Percentiles rank a stretch among this genome's conserved stretches.
phyloP scores from a whole-genome alignment of 1,284 basidiomycete genomes.

The Irpex sp. region DNA sequence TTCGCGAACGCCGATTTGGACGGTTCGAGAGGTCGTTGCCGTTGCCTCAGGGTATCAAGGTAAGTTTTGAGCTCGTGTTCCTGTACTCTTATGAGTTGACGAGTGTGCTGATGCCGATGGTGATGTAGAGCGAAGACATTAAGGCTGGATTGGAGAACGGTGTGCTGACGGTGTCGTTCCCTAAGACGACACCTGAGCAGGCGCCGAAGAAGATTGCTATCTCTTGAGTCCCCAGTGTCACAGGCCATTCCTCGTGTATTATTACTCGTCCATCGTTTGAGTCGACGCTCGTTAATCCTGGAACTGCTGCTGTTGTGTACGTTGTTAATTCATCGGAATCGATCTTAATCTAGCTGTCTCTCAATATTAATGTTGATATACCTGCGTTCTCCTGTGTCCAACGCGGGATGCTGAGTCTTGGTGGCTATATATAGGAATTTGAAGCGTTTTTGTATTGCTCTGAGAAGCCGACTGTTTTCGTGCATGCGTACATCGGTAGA shows the following conservation, averaged over 20 bases:
- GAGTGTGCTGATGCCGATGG: neutral
- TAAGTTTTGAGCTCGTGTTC: neutral
- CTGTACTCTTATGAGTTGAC: neutral
- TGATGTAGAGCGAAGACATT: constrained; percentile 31
- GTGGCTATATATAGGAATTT: no score
- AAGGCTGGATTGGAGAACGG: constrained; percentile 40
- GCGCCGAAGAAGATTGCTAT: constrained; percentile 32
- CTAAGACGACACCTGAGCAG: constrained; percentile 30
- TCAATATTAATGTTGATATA: no score
- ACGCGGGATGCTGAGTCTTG: no score
- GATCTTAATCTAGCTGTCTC: no score
- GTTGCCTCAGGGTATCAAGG: constrained; percentile 33
- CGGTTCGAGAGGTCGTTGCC: constrained; percentile 39
- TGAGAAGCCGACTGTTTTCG: no score
- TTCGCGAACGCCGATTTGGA: constrained; percentile 43
- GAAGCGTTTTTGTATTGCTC: no score
- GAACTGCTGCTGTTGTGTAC: no score
- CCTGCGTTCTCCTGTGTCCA: no score
- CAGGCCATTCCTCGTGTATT: neutral
- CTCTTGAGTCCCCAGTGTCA: neutral
- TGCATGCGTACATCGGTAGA: no score
- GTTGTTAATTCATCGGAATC: no score
- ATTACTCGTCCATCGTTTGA: no score
- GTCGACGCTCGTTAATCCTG: no score
- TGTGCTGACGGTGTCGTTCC: constrained; percentile 39